Conservation (phyloP, 805 yeast species). For the Blastobotrys muscicola region DNA sequence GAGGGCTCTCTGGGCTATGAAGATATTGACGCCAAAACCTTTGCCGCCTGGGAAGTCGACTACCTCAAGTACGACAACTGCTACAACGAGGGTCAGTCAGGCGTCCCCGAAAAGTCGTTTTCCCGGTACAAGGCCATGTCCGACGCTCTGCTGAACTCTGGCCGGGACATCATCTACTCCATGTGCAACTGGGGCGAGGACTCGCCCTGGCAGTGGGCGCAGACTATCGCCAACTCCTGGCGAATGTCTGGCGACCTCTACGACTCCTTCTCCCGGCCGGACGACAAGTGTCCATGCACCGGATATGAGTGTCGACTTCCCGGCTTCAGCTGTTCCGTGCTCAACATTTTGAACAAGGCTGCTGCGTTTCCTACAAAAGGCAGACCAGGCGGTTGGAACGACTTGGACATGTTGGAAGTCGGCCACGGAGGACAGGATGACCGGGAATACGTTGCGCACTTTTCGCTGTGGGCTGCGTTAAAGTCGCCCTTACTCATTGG, state of each 20-base stretch:
- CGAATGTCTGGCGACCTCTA: conserved; percentile 25
- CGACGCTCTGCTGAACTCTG: conserved; percentile 24
- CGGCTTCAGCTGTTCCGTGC: conserved; percentile 23
- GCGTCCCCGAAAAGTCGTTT: conserved; percentile 22
- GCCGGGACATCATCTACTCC: conserved; percentile 25
- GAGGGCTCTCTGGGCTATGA: conserved; percentile 26
- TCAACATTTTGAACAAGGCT: conserved; percentile 24
- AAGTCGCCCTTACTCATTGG: conserved; percentile 27
- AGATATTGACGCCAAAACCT: conserved; percentile 22
- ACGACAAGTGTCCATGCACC: conserved; percentile 25
- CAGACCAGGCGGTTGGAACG: conserved; percentile 23
- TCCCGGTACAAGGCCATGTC: conserved; percentile 24
- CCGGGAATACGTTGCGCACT: conserved; percentile 26
- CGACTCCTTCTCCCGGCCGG: conserved; percentile 14
- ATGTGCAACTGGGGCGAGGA: conserved; percentile 30
- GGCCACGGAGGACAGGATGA: conserved; percentile 25
- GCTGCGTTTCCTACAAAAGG: conserved; percentile 24
- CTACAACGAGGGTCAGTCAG: conserved; percentile 24
- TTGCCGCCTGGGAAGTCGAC: conserved; percentile 26
- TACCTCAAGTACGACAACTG: conserved; percentile 29
- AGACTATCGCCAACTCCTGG: conserved; percentile 26
- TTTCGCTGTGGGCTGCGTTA: conserved; percentile 27
- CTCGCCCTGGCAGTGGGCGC: conserved; percentile 25
- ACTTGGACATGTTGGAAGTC: conserved; percentile 26
- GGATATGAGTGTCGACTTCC: conserved; percentile 17